These are phyloP conservation scores for Phyllosticta citribraziliensis DNA, from an alignment of 2,329 filamentous ascomycete genomes.

Conservation along the genomic window DNA sequence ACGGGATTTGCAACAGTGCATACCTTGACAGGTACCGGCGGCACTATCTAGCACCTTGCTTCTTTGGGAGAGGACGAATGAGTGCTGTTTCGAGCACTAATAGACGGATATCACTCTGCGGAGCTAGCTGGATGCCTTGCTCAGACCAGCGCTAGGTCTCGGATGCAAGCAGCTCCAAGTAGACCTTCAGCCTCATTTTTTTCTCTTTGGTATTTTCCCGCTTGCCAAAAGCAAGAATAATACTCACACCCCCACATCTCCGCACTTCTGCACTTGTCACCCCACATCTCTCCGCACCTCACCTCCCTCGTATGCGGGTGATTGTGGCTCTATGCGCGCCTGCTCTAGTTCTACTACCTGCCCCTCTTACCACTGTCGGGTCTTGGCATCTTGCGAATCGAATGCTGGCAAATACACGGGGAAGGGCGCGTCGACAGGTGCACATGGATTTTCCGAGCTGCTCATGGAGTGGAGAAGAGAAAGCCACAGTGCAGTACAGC, in stretches of 20 bases:
- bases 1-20: neutral
- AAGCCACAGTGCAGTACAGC: too few relatives aligned
- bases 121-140: neutral
- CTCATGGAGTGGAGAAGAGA: too few relatives aligned
- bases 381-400: too few relatives aligned
- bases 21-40: neutral
- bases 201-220: neutral
- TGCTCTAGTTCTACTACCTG: neutral
- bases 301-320: neutral
- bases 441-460: too few relatives aligned
- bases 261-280: neutral
- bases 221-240: neutral
- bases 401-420: too few relatives aligned
- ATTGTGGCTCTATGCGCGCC: neutral
- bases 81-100: neutral
- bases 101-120: neutral
- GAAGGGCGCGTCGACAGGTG: too few relatives aligned
- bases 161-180: neutral
- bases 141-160: neutral
- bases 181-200: neutral
- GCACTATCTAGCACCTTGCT: neutral
- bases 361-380: too few relatives aligned
- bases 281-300: neutral
- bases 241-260: neutral
- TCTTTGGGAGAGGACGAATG: neutral